Evolutionary conservation across 768 basidiomycete genomes (phyloP), one percentile per base, ranked within the genome.

Genomic region (Suillus decipiens): DNA sequence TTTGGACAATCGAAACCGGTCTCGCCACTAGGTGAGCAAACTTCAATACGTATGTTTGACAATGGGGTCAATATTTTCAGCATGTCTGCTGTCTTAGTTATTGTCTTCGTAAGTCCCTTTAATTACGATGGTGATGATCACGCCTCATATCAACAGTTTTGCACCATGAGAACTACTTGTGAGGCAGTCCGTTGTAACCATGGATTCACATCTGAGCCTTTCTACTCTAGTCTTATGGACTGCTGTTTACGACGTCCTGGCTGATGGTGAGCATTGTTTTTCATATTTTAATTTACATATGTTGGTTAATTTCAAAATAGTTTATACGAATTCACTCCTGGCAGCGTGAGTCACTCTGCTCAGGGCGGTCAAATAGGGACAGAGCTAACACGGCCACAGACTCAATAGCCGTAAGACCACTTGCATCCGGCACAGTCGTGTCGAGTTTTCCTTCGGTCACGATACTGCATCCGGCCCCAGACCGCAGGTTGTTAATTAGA

Each of bases 11-110:
- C 39, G 55, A 56, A 37, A 56, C 55, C 39, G 36, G 55, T 56
- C 55, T 56, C 9, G 55, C 55, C 24, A 56, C 55, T 39, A 56
- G 55, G 55, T 56, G 5, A 17, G 55, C 24, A 56, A 33, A 28
- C 22, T 24, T 56, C 36, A 11, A 39, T 53, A 34, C 22, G 22
- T 24, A 39, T 9, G 4, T 10, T 24, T 17, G 22, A 24, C n/a
- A 36, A 56, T 56, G 14, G 8, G 8, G 5, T 22, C 24, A 14
- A 56, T 39, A 11, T 17, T 51, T n/a, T 19, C 28, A 56, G 63
- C 24, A 56, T 64, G 45, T 54, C 60, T 28, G 36, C 63, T 17
- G 4, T 61, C 36, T n/a, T 64, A 4, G 45, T 61, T 39, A 56
- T 33, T 9, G 22, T 57, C 11, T 61, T 55, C 33, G 60, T 61